Evolutionary conservation across 2,329 filamentous ascomycete species (phyloP), one percentile per base, ranked within the genome.

Genomic region (Sarocladium brachiariae): DNA sequence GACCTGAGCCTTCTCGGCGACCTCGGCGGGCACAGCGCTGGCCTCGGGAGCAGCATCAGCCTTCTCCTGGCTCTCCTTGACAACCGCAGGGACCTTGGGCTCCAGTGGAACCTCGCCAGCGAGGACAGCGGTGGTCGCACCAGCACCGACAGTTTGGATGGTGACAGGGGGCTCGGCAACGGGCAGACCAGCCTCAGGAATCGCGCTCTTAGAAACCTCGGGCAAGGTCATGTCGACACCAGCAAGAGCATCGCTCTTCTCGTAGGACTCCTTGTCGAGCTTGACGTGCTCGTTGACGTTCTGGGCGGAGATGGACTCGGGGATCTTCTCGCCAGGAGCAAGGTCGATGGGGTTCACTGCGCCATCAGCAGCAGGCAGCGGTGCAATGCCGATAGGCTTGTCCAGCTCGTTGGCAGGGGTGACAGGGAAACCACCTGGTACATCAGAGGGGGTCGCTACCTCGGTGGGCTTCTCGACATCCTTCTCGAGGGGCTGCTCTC

Each of bases 191-290:
- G 88, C 92, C 70, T 95, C 89, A 16, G 89, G 89, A 56, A 93
- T 90, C 65, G 87, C 72, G 66, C 76, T 83, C 54, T 74, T 77
- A 41, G 77, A 73, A 51, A 84, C 68, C 9, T 76, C 73, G 16
- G 50, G 50, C 16, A 46, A 18, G 14, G 14, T 27, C 46, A 75
- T 70, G 57, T 70, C 66, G 50, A 72, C 60, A 57, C 77, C 78
- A 48, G 77, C 74, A 37, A 83, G 67, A 52, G 83, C 78, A 61
- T 86, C 86, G 56, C 84, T 83, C 67, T 87, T 87, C 66, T 95
- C 86, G 68, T 96, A 97, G 1, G 89, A 92, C 58, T 83, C 87
- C 66, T 89, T 79, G 65, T 96, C 91, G 18, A 88, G 78, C 61
- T 84, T 81, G 61, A 96, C 78, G 48, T 89, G 84, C 53, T 73